phyloP scores from a whole-genome alignment of 2,329 filamentous ascomycete genomes.

The Claviceps quebecensis region DNA sequence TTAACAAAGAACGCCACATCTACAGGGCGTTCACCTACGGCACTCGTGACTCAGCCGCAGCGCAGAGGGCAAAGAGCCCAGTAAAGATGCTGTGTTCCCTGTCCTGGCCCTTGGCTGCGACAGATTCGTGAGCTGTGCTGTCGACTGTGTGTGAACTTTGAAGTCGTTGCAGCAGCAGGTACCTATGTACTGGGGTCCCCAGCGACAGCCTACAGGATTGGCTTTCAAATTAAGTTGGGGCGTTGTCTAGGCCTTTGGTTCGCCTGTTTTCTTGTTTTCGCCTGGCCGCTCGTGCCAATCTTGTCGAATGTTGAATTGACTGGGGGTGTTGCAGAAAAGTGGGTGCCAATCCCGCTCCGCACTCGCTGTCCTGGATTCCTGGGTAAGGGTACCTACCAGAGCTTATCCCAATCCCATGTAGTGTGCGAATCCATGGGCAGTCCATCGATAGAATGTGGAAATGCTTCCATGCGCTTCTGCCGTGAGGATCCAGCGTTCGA shows the following conservation, averaged over 20 bases:
- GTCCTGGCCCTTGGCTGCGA: no score
- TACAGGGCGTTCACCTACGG: no score
- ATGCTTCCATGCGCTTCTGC: not conserved
- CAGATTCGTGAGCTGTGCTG: no score
- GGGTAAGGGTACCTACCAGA: no score
- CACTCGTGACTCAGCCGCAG: no score
- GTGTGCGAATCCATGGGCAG: no score
- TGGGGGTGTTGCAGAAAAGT: not conserved
- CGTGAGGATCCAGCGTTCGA: not conserved
- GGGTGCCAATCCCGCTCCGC: not conserved
- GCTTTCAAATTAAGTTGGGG: slow-evolving; percentile 4
- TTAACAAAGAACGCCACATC: no score
- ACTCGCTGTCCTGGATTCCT: not conserved
- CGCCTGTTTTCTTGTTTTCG: not conserved
- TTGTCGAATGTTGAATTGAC: slow-evolving; percentile 4
- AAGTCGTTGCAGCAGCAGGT: not conserved
- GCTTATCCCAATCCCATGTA: no score
- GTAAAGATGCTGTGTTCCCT: no score
- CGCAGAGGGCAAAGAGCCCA: no score
- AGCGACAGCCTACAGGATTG: not conserved
- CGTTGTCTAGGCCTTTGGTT: not conserved
- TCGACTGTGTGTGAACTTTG: not conserved
- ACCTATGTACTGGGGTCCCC: not conserved
- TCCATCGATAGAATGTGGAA: not conserved
- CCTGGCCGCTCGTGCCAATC: not conserved